Evolutionary conservation across 768 basidiomycete genomes (phyloP), one percentile per base, ranked within the genome.

Genomic region (Amanita fuliginea): DNA sequence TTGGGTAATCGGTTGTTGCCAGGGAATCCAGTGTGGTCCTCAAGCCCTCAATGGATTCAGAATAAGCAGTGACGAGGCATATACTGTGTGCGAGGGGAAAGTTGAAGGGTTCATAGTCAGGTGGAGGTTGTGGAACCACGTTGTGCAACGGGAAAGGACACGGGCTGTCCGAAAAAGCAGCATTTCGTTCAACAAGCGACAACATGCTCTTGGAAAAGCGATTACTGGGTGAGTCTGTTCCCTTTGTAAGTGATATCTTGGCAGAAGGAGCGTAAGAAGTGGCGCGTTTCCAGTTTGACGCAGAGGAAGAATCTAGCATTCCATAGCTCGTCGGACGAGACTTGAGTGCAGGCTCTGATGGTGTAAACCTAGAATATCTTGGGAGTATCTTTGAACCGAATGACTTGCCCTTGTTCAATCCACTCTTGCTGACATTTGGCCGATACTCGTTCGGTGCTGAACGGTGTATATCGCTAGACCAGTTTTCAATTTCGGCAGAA

Each of bases 11-110:
- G 26, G 95, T 97, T 3, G 96, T 98, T 6, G 94, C 92, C 36
- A 99, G 77, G 1, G 96, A 97, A 65, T 99, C 96, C n/a, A 99
- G 73, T 0, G 96, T 99, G 14, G 96, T 99, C 34, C 95, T 80
- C 1, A 99, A 72, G 69, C 96, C 96, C 64, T 96, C 94, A 18
- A 94, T 75, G 3, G 91, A 94, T 65, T 99, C 96, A 0, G 95
- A 96, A 64, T 99, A 99, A 1, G 96, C 96, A 1, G 96, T 99
- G 54, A 99, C 96, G 41, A 98, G 81, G 59, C 91, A 90, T 56
- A 98, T 94, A 4, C 89, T 84, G 65, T 98, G 91, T 0, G 80
- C 86, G 42, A 97, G 80, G 0, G 92, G 93, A 74, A 88, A 99
- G 59, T 90, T 87, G 76, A 95, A 97, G 0, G 96, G 96, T 63